Percentiles rank a stretch among this genome's conserved stretches.
These are phyloP conservation scores for Xylariaceae sp. DNA, from an alignment of 2,329 filamentous ascomycete species.

Conservation along the genomic window DNA sequence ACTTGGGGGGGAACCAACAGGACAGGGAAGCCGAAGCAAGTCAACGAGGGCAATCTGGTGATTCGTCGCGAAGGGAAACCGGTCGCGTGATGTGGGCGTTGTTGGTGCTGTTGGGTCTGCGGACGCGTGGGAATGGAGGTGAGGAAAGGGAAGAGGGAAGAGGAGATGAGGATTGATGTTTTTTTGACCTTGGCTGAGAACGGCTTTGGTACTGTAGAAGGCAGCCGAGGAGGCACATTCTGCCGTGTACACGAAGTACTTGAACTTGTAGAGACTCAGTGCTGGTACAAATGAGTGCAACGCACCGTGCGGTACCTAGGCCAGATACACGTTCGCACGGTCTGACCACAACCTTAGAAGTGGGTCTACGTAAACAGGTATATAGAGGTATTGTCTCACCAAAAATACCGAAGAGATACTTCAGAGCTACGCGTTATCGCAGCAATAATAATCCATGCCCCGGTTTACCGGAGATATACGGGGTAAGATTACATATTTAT, in stretches of 20 bases:
- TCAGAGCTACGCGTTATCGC: too few species aligned
- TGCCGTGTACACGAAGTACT: not conserved
- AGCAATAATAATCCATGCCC: too few species aligned
- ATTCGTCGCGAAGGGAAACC: not conserved
- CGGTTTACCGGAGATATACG: too few species aligned
- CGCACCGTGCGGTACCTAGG: not conserved
- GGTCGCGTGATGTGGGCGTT: not conserved
- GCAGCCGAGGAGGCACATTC: not conserved
- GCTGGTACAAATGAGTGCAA: not conserved
- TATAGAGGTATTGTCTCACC: too few species aligned
- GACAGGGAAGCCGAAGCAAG: not conserved
- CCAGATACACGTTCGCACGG: too few species aligned
- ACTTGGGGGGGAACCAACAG: not conserved
- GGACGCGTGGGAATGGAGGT: slow-evolving; percentile 3
- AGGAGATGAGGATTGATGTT: slow-evolving; percentile 2
- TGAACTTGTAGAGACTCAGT: not conserved
- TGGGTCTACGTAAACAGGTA: too few species aligned
- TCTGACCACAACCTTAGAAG: too few species aligned
- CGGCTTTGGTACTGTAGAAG: not conserved
- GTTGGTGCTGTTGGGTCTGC: not conserved
- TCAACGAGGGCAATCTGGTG: not conserved
- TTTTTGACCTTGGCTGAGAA: slow-evolving; percentile 1
- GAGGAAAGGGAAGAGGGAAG: not conserved
- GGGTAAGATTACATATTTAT: too few species aligned
- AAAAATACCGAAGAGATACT: too few species aligned